phyloP scores from a whole-genome alignment of 768 basidiomycete genomes.

The Strobilomyces dryophilus region DNA sequence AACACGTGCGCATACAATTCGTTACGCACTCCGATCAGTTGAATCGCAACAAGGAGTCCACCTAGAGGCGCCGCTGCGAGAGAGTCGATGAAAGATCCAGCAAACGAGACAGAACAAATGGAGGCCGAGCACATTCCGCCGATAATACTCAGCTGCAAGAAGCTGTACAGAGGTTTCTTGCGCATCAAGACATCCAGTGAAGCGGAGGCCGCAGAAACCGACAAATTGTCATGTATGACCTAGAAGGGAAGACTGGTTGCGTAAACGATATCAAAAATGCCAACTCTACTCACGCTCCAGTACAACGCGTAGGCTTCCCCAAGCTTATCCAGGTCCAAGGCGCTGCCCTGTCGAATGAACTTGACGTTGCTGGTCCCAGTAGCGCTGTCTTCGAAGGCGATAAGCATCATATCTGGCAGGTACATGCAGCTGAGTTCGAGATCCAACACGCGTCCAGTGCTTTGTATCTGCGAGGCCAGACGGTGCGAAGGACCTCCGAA shows the following conservation, averaged over 20 bases:
- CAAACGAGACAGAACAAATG: conserved; percentile 71
- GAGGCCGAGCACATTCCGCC: conserved; percentile 75
- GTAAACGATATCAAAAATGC: not conserved
- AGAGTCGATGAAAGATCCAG: conserved; percentile 74
- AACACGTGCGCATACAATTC: conserved; percentile 80
- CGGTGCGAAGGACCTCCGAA: conserved; percentile 83
- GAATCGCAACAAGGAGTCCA: conserved; percentile 65
- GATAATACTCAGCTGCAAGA: conserved; percentile 60
- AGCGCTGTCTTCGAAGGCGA: conserved; percentile 76
- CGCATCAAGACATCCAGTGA: conserved; percentile 74
- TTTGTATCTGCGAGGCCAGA: conserved; percentile 75
- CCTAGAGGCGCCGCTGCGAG: conserved; percentile 73
- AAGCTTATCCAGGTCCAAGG: conserved; percentile 75
- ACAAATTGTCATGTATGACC: conserved; percentile 82
- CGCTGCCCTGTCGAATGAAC: conserved; percentile 67
- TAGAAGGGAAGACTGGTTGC: conserved; percentile 20
- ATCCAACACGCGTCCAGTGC: conserved; percentile 75
- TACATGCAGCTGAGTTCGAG: conserved; percentile 71
- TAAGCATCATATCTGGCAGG: conserved; percentile 68
- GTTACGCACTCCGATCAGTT: conserved; percentile 67
- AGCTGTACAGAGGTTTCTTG: conserved; percentile 53
- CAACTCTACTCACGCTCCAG: conserved; percentile 50
- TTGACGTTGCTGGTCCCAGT: conserved; percentile 82
- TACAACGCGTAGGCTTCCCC: conserved; percentile 67
- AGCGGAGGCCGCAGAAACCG: conserved; percentile 66